Evolutionary conservation across 2,329 filamentous ascomycete genomes (phyloP).

Genomic region (Leptographium galeiforme): DNA sequence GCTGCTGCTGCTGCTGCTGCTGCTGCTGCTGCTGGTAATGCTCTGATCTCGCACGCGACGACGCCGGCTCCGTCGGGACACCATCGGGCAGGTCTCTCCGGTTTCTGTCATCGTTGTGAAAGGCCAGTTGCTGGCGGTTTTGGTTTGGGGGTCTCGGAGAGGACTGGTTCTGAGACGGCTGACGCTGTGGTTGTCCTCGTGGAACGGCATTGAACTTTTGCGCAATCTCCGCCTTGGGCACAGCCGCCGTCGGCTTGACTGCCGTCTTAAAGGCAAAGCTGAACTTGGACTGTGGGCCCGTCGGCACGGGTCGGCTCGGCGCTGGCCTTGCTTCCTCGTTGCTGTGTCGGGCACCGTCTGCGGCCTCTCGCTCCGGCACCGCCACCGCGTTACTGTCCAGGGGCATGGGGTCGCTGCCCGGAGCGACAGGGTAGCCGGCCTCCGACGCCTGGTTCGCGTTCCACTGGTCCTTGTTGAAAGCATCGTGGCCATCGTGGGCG

Average conservation of each 20-base stretch:
- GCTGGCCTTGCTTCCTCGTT: conserved; percentile 33
- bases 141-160: neutral
- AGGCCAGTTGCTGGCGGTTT: neutral
- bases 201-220: conserved; percentile 55
- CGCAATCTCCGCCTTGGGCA: conserved; percentile 52
- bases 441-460: conserved; percentile 32
- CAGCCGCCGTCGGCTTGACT: conserved; percentile 40
- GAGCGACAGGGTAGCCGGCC: conserved; percentile 16
- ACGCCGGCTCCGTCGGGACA: conserved; percentile 41
- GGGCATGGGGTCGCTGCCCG: neutral
- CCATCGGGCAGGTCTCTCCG: conserved; percentile 31
- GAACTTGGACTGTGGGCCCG: conserved; percentile 57
- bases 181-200: neutral
- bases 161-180: conserved; percentile 10
- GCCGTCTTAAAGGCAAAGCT: conserved; percentile 86
- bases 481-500: conserved; percentile 33
- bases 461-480: conserved; percentile 59
- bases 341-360: neutral
- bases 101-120: conserved; percentile 15
- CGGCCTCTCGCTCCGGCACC: neutral
- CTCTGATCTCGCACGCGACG: conserved; percentile 23
- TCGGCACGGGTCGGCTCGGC: conserved; percentile 35
- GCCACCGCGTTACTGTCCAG: neutral
- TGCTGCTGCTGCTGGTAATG: conserved; percentile 10
- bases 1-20: neutral